Evolutionary conservation across 495 filamentous ascomycete genomes (phyloP), one percentile per base, ranked within the genome.

Genomic region (Penicillium canescens): DNA sequence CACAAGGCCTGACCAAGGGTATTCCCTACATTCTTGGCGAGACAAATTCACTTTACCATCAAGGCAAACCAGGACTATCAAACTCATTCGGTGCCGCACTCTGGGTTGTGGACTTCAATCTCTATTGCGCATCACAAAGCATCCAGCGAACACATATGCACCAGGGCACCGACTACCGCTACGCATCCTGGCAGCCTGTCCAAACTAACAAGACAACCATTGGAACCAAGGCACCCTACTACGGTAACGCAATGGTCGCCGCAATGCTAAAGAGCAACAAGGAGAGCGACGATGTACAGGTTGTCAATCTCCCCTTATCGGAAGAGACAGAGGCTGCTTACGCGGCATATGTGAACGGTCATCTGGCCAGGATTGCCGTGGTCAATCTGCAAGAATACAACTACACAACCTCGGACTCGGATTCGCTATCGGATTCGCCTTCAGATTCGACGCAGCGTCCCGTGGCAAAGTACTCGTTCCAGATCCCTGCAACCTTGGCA

Each of bases 11-110:
- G 9, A 60, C 73, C 8, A 74, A 73, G 2, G 69, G 61, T 20
- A 66, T 79, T 4, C 78, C 82, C 6, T 85, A 82, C 58, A 82
- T 87, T 53, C 75, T 89, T 11, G 85, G 85, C 50, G 86, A 89
- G 67, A 78, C 76, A 33, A 88, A 87, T 67, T 83, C 79, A 4
- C 75, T 88, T 16, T 85, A 83, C 67, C 80, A 83, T 65, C 72
- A 88, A 70, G 86, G 86, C 49, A 72, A 71, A 2, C 81, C 81
- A 0, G 85, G 84, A 0, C 70, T 88, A 11, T 86, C 83, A 36
- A 86, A 89, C 69, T 74, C 83, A 3, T 90, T 89, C 66, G 86
- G 86, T 41, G 86, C 86, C 11, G 84, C 86, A 0, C 80, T 89
- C 28, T 90, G 86, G 86, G 81, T 72, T 33, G 61, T 87, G 10